Evolutionary conservation across 176 grass and related monocot genomes (phyloP).

Genomic region (Melocanna baccifera): DNA sequence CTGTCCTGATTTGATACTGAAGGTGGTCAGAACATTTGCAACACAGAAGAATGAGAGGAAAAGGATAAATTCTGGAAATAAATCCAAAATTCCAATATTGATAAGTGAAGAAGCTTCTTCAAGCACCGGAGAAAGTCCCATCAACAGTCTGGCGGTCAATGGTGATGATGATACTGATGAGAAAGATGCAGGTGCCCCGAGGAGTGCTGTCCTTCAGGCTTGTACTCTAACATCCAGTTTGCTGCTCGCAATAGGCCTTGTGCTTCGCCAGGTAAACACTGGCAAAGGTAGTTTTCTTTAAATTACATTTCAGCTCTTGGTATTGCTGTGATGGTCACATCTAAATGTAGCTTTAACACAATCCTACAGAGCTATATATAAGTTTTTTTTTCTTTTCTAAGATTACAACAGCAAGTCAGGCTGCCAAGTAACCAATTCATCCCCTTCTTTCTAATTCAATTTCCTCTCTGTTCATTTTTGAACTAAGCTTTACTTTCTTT

Average conservation of each 20-base stretch:
- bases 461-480: background rate
- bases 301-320: background rate
- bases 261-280: conserved; percentile 63
- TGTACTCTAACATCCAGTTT: conserved; percentile 62
- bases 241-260: conserved; percentile 43
- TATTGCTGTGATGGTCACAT: background rate
- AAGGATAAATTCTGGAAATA: conserved; percentile 17
- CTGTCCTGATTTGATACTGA: conserved; percentile 14
- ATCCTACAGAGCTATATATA: background rate
- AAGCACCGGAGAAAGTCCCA: background rate
- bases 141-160: conserved; percentile 12
- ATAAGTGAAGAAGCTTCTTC: conserved; percentile 29
- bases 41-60: conserved; percentile 45
- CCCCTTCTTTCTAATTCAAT: background rate
- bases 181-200: conserved; percentile 31
- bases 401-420: background rate
- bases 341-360: background rate
- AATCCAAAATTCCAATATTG: conserved; percentile 21
- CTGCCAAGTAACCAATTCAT: background rate
- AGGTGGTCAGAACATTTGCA: conserved; percentile 54
- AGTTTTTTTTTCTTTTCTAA: background rate
- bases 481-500: background rate
- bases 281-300: background rate
- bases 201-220: conserved; percentile 70
- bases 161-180: conserved; percentile 17